phyloP scores from a whole-genome alignment of 108 stramenopile genomes.

The Cyclotella atomus region DNA sequence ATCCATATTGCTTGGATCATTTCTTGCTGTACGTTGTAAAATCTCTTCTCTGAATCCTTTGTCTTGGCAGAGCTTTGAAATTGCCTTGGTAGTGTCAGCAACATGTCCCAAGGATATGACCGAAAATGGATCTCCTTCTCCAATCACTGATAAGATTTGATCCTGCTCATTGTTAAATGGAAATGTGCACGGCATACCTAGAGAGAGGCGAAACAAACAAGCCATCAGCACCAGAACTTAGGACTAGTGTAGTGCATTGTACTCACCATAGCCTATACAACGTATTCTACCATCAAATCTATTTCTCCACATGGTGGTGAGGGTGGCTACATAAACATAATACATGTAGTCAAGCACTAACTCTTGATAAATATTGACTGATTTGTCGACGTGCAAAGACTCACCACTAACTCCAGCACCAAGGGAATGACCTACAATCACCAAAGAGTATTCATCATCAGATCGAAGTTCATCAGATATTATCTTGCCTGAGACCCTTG shows the following conservation, averaged over 20 bases:
- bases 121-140: conserved; percentile 82
- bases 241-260: too few relatives aligned
- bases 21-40: conserved; percentile 35
- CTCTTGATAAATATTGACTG: too few relatives aligned
- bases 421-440: conserved; percentile 73
- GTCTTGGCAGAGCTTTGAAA: conserved; percentile 67
- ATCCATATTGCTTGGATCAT: conserved; percentile 19
- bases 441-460: conserved; percentile 56
- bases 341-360: too few relatives aligned
- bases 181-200: conserved; percentile 50
- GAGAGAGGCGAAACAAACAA: too few relatives aligned
- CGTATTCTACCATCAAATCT: conserved; percentile 34
- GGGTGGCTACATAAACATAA: too few relatives aligned
- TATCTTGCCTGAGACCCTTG: conserved; percentile 45
- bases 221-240: too few relatives aligned
- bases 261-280: conserved; percentile 13
- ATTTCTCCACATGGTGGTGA: conserved; percentile 64
- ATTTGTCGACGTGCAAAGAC: too few relatives aligned
- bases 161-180: conserved; percentile 7
- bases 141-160: conserved; percentile 59
- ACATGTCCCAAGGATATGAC: conserved; percentile 71
- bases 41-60: conserved; percentile 56
- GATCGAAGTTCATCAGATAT: conserved; percentile 53
- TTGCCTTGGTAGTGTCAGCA: conserved; percentile 57
- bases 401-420: conserved; percentile 70